Conservation (phyloP, 2,329 filamentous ascomycete species). For the Hypoxylon sp. region DNA sequence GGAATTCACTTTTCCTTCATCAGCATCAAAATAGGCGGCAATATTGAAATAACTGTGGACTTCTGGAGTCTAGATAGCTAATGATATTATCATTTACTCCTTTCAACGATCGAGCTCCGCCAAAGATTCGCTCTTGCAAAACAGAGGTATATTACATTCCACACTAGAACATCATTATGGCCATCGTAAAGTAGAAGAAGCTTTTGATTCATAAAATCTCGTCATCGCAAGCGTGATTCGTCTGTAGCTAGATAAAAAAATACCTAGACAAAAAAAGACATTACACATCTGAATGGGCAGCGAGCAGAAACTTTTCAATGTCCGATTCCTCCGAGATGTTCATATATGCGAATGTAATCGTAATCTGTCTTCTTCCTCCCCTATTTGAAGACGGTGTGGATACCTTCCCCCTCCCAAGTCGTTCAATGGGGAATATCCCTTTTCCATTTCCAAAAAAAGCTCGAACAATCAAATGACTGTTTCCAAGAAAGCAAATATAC, state of each 20-base stretch:
- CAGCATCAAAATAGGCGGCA: too few species aligned
- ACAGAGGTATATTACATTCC: neutral
- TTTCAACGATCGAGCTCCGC: neutral
- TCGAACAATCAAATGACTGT: constrained; percentile 14
- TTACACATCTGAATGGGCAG: constrained; percentile 13
- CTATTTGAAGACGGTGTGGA: constrained; percentile 7
- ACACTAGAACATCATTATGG: neutral
- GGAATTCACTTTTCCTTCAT: too few species aligned
- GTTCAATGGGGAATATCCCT: constrained; percentile 14
- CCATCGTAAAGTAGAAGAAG: constrained; percentile 9
- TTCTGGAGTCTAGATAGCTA: too few species aligned
- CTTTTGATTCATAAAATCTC: constrained; percentile 31
- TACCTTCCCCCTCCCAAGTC: constrained; percentile 18
- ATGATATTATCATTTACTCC: too few species aligned
- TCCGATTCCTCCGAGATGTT: constrained; percentile 17
- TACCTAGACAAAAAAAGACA: constrained; percentile 14
- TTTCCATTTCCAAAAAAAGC: constrained; percentile 5
- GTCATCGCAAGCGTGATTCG: constrained; percentile 35
- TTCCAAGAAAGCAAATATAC: constrained; percentile 36
- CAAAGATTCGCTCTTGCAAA: neutral
- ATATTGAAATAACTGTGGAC: too few species aligned
- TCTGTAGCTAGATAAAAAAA: constrained; percentile 9
- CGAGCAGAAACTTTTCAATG: constrained; percentile 12
- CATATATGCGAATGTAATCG: constrained; percentile 13
- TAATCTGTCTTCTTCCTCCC: constrained; percentile 2